Percentiles rank a stretch among this genome's conserved stretches.
These are phyloP conservation scores for Sambucus nigra DNA, from an alignment of 129 eudicot species.

Conservation along the genomic window DNA sequence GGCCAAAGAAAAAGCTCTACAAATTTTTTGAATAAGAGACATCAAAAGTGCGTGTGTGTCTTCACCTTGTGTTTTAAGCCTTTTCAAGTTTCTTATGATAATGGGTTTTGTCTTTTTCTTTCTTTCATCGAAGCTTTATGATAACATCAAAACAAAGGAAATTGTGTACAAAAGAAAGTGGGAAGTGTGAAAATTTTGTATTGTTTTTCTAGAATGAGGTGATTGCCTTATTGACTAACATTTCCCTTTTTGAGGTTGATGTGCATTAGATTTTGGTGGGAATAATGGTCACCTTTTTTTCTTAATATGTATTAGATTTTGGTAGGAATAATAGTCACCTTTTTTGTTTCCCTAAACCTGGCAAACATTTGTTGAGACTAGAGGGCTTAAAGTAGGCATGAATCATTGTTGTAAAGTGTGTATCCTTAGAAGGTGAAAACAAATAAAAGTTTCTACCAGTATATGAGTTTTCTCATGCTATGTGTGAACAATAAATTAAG, in stretches of 20 bases:
- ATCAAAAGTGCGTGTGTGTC: conserved; percentile 16
- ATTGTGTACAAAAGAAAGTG: neutral
- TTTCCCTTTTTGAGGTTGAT: neutral
- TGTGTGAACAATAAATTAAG: no score
- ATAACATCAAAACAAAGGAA: neutral
- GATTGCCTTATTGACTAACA: neutral
- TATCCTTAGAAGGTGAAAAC: no score
- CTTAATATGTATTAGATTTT: no score
- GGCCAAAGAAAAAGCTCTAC: conserved; percentile 7
- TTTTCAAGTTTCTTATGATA: neutral
- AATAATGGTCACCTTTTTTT: no score
- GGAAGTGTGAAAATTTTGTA: neutral
- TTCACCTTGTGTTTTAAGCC: neutral
- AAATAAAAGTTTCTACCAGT: no score
- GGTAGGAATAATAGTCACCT: no score
- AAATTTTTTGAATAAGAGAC: neutral
- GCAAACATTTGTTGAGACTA: no score
- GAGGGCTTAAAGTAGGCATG: no score
- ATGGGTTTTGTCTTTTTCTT: neutral
- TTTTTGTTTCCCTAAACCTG: no score
- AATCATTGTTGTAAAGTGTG: no score
- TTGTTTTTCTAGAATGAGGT: neutral
- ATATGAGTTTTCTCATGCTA: no score
- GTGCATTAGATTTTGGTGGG: neutral
- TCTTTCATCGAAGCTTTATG: neutral